Percentiles rank a stretch among this genome's conserved stretches.
These are phyloP conservation scores for Prasinococcaceae sp. DNA, from an alignment of 139 green algal species.

Conservation along the genomic window DNA sequence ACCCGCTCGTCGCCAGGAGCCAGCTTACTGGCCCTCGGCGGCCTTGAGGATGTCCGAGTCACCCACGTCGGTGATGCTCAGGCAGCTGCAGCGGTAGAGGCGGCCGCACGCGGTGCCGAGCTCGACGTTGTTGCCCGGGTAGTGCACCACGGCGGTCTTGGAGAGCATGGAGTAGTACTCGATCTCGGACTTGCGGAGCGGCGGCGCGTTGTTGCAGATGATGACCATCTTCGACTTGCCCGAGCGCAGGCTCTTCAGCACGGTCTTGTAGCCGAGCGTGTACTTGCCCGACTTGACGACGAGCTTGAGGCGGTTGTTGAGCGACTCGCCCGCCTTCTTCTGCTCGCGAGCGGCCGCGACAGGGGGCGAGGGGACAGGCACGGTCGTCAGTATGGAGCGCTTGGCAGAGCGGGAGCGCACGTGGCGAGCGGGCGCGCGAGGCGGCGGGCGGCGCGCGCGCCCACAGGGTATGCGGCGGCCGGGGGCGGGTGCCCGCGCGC, in stretches of 20 bases:
- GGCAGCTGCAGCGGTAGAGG: slow-evolving; percentile 75
- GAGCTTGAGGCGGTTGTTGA: slow-evolving; percentile 86
- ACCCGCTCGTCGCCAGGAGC: too few relatives aligned
- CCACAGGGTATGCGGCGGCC: too few relatives aligned
- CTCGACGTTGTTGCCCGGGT: slow-evolving; percentile 96
- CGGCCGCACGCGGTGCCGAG: slow-evolving; percentile 96
- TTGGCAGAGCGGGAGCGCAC: too few relatives aligned
- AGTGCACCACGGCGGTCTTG: slow-evolving; percentile 98
- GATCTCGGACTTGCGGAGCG: slow-evolving; percentile 91
- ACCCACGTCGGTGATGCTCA: slow-evolving; percentile 85
- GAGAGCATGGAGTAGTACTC: slow-evolving; percentile 99
- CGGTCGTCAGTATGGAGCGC: too few relatives aligned
- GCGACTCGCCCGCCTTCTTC: slow-evolving; percentile 91
- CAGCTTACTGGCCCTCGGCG: too few relatives aligned
- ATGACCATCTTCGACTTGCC: slow-evolving; percentile 98
- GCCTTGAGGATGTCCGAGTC: slow-evolving; percentile 10
- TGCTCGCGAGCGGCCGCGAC: too few relatives aligned
- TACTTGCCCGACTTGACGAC: slow-evolving; percentile 99
- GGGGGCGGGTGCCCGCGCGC: too few relatives aligned
- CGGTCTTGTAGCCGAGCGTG: slow-evolving; percentile 97
- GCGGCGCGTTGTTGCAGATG: slow-evolving; percentile 91
- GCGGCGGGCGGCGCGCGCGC: too few relatives aligned
- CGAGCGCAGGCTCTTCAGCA: slow-evolving; percentile 83
- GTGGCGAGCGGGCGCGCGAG: too few relatives aligned
- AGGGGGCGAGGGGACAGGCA: too few relatives aligned